These are phyloP conservation scores for Salvia sclarea DNA, from an alignment of 305 asterid genomes.

Conservation along the genomic window DNA sequence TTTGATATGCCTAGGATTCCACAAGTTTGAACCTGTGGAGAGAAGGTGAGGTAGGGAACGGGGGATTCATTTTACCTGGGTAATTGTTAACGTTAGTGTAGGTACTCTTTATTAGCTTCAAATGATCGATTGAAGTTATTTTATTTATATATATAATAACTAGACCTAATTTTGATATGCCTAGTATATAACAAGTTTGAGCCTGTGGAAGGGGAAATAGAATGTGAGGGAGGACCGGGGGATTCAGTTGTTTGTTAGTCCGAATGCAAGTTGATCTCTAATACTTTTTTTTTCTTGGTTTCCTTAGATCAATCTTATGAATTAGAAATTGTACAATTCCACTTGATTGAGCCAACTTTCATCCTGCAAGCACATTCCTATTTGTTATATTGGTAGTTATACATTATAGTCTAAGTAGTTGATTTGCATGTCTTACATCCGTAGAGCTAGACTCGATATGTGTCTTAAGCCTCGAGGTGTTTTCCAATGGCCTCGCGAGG, in stretches of 20 bases:
- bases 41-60: not conserved
- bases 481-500: no score
- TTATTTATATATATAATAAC: not conserved
- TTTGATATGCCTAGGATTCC: constrained; percentile 1
- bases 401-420: not conserved
- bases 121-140: no score
- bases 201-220: constrained; percentile 13
- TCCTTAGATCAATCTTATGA: not conserved
- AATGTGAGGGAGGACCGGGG: not conserved
- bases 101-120: no score
- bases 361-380: not conserved
- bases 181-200: constrained; percentile 9
- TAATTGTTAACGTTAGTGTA: no score
- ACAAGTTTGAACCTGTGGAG: constrained; percentile 12
- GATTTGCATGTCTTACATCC: not conserved
- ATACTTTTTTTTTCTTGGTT: not conserved
- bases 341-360: not conserved
- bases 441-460: not conserved
- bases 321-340: not conserved
- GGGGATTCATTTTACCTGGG: not conserved
- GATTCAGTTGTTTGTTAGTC: constrained; percentile 5
- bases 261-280: constrained; percentile 5
- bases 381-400: not conserved
- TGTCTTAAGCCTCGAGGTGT: no score
- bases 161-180: not conserved